These are phyloP conservation scores for Xylaria sp. DNA, from an alignment of 2,329 filamentous ascomycete species.

Conservation along the genomic window DNA sequence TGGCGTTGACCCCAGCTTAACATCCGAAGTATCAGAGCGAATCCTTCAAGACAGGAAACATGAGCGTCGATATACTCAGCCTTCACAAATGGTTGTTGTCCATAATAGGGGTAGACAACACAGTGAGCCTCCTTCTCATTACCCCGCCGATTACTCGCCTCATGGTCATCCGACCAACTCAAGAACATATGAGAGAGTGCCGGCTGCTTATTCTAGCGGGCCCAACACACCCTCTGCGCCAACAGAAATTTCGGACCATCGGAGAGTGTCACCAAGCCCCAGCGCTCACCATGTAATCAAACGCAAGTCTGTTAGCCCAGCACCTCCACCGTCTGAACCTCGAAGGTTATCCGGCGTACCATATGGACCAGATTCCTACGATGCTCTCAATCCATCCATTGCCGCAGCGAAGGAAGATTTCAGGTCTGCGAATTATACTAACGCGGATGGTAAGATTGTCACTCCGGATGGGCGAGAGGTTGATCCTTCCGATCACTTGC, in stretches of 20 bases:
- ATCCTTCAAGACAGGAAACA: slow-evolving; percentile 65
- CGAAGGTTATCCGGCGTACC: slow-evolving; percentile 71
- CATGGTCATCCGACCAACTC: slow-evolving; percentile 40
- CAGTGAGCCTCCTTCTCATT: slow-evolving; percentile 48
- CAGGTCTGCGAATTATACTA: slow-evolving; percentile 57
- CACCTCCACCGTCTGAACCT: slow-evolving; percentile 62
- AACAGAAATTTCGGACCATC: slow-evolving; percentile 38
- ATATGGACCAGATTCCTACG: slow-evolving; percentile 81
- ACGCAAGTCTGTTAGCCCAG: slow-evolving; percentile 80
- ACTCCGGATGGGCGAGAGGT: slow-evolving; percentile 80
- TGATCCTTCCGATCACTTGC: slow-evolving; percentile 83
- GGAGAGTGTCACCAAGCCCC: slow-evolving; percentile 56
- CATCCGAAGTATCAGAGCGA: slow-evolving; percentile 68
- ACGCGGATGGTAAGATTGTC: slow-evolving; percentile 75
- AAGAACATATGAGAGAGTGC: slow-evolving; percentile 51
- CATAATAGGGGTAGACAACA: slow-evolving; percentile 56
- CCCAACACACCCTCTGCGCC: slow-evolving; percentile 40
- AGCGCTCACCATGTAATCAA: slow-evolving; percentile 65
- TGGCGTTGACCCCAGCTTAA: slow-evolving; percentile 67
- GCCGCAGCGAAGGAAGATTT: slow-evolving; percentile 52
- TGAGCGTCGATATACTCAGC: slow-evolving; percentile 59
- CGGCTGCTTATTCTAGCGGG: slow-evolving; percentile 46
- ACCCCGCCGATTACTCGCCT: slow-evolving; percentile 42
- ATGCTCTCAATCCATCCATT: slow-evolving; percentile 73
- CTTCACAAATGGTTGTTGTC: slow-evolving; percentile 52